A percentile compares a stretch with the other conserved stretches of the same genome.
Conservation (phyloP, 2,329 filamentous ascomycete genomes). For the Ustilaginoidea virens region DNA sequence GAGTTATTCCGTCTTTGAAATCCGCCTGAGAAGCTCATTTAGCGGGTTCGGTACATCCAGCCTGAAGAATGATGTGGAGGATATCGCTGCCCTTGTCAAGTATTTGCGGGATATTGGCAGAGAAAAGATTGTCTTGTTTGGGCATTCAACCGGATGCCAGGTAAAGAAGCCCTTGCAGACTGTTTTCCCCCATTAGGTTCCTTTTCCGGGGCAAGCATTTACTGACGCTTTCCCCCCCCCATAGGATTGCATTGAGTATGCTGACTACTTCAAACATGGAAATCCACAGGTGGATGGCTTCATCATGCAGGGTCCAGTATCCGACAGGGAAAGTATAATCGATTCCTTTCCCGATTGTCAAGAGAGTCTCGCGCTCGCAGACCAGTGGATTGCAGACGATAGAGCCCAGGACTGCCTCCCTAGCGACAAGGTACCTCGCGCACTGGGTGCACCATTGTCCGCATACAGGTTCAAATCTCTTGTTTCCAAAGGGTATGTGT, state of each 20-base stretch:
- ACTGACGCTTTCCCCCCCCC: not conserved
- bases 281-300: conserved; percentile 51
- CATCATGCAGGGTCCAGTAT: conserved; percentile 68
- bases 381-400: conserved; percentile 38
- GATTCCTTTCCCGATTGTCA: conserved; percentile 29
- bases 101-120: conserved; percentile 36
- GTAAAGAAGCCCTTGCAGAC: conserved; percentile 15
- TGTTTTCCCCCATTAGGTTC: too few relatives aligned
- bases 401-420: conserved; percentile 39
- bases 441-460: conserved; percentile 30
- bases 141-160: conserved; percentile 44
- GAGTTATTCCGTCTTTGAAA: conserved; percentile 39
- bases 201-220: too few relatives aligned
- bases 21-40: conserved; percentile 39
- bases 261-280: conserved; percentile 23
- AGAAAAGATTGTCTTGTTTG: conserved; percentile 37
- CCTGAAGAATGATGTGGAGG: conserved; percentile 35
- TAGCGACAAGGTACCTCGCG: conserved; percentile 22
- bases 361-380: conserved; percentile 30
- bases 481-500: conserved; percentile 30
- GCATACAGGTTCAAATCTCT: conserved; percentile 38
- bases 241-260: conserved; percentile 45
- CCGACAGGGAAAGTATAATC: conserved; percentile 53
- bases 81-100: conserved; percentile 35
- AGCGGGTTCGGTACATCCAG: conserved; percentile 33